Evolutionary conservation across 371 early-diverging fungal genomes (phyloP).

Genomic region (Smittium culicis): DNA sequence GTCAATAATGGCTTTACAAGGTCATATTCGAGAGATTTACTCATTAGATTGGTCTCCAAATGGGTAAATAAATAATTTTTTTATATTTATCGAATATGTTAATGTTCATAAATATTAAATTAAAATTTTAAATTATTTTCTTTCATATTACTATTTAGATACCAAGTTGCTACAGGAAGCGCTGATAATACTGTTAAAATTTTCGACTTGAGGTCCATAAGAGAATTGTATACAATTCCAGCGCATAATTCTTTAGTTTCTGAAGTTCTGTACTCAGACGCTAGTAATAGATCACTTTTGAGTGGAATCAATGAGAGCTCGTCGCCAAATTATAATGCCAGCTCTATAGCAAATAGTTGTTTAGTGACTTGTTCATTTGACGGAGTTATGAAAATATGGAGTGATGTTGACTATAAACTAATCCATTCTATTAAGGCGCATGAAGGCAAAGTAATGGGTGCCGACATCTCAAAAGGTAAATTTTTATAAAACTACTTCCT

Average conservation of each 20-base stretch:
- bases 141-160: conserved; percentile 12
- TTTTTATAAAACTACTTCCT: conserved; percentile 2
- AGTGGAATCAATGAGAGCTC: conserved; percentile 13
- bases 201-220: conserved; percentile 76
- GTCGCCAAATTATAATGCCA: conserved; percentile 16
- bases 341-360: conserved; percentile 38
- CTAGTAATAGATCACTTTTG: conserved; percentile 13
- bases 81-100: not conserved
- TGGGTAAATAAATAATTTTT: conserved; percentile 28
- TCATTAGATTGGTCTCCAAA: conserved; percentile 85
- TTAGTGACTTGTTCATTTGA: conserved; percentile 62
- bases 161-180: conserved; percentile 65
- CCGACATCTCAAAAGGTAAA: conserved; percentile 64
- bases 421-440: conserved; percentile 74
- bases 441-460: conserved; percentile 78
- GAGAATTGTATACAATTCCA: conserved; percentile 67
- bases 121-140: not conserved
- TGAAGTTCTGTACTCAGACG: conserved; percentile 57
- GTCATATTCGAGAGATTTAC: conserved; percentile 80
- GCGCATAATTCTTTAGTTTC: conserved; percentile 84
- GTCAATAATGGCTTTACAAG: conserved; percentile 71
- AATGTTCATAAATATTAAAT: conserved; percentile 34
- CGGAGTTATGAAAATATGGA: conserved; percentile 84
- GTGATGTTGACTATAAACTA: conserved; percentile 80
- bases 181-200: conserved; percentile 72